phyloP scores from a whole-genome alignment of 1,139 yeast genomes.

The Yamadazyma songkhlaensis region DNA sequence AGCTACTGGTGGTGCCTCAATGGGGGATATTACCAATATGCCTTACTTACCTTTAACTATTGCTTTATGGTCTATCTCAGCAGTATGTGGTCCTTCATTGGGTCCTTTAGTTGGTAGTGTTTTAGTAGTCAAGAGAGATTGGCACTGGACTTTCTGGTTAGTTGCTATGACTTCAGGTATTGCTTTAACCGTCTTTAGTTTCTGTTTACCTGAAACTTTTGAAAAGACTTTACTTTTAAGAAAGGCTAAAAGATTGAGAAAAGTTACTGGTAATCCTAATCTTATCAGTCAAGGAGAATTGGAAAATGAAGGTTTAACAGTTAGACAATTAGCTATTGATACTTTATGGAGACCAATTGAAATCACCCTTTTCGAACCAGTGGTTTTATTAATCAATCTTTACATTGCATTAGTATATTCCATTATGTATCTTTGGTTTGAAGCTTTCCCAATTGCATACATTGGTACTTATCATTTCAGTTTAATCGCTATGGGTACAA shows the following conservation, averaged over 20 bases:
- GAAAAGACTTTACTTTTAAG: conserved; percentile 42
- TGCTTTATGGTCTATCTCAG: conserved; percentile 27
- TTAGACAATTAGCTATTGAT: conserved; percentile 19
- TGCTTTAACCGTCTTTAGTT: conserved; percentile 26
- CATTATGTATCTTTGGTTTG: conserved; percentile 55
- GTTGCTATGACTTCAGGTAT: conserved; percentile 33
- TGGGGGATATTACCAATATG: conserved; percentile 23
- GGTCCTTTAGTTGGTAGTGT: conserved; percentile 33
- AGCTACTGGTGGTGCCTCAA: conserved; percentile 37
- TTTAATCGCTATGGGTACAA: conserved; percentile 45
- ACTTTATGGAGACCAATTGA: conserved; percentile 18
- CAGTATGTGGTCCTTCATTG: conserved; percentile 29
- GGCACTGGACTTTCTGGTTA: conserved; percentile 51
- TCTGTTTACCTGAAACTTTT: conserved; percentile 51
- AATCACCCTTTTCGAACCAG: conserved; percentile 35
- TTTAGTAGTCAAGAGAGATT: conserved; percentile 20
- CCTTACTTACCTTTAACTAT: conserved; percentile 27
- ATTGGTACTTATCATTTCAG: conserved; percentile 44
- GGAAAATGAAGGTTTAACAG: conserved; percentile 11
- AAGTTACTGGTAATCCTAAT: conserved; percentile 38
- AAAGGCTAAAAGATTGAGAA: conserved; percentile 46
- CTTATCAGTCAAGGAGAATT: conserved; percentile 41
- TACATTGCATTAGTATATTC: conserved; percentile 56
- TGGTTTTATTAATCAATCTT: conserved; percentile 43
- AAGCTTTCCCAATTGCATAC: conserved; percentile 59